Base-by-base conservation (phyloP, 345 rosid genomes). In the Odontarrhena argentea region DNA sequence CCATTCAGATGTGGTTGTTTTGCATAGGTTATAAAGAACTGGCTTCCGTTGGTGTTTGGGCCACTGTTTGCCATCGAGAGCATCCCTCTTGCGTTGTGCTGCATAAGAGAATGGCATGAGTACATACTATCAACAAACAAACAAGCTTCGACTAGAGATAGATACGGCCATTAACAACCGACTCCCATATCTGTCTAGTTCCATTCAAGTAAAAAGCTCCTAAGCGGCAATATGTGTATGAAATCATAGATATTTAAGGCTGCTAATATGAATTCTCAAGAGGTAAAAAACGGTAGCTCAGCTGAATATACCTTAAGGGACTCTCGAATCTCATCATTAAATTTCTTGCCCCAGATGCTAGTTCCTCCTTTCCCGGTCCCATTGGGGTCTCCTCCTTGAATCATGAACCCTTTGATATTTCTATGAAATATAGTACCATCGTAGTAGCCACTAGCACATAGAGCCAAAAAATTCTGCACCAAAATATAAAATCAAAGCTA, bases 1-100 rank as follows among this genome's bases (percentile, higher is more conserved):
- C 99, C 99, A 73, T 95, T 91, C 48, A 95, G 96, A 81, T 95
- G 97, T 18, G 97, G 99, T 71, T 91, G 97, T 80, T 95, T 91
- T 5, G 88, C 96, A 46, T 86, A 95, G 13, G 80, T 42, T 12
- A 95, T 55, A 77, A 95, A 95, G 77, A 95, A 95, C 71, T 95
- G 99, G 84, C 97, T 91, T 65, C 93, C 99, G 14, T 88, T 91
- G 30, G 99, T 95, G 70, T 95, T 91, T 47, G 99, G 96, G 14
- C 99, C 97, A 57, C 96, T 94, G 72, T 94, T 89, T 54, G 99
- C 99, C 99, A 95, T 95, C 14, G 97, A 51, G 12, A 95, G 75
- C 56, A 83, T 86, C 43, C 97, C 97, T 77, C 99, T 89, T 22
- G 97, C 96, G 74, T 91, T 91, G 69, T 95, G 97, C 96, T 94